Evolutionary conservation across 2,329 filamentous ascomycete genomes (phyloP), one percentile per base, ranked within the genome.

Genomic region (Aspergillus sp.): DNA sequence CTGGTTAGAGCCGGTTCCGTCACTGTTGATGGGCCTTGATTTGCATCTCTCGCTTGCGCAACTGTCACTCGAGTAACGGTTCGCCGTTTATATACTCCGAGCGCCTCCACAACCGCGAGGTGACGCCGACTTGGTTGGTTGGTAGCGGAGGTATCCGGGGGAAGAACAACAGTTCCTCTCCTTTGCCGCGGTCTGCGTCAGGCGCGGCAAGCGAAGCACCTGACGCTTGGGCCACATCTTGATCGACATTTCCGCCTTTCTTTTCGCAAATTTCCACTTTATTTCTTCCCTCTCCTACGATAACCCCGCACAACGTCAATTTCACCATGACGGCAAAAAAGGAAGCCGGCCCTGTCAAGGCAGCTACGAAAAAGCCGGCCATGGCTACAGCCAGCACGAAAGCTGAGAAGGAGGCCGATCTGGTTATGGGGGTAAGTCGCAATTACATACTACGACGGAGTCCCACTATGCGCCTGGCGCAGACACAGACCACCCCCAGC

Each of bases 351-450:
- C 57, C 53, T 39, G 32, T 19, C n/a, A 71, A 69, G 68, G 56
- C 43, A 5, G 15, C 60, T 17, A 13, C 32, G 17, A 64, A 67
- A 51, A 64, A 66, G 58, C 55, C 60, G 23, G 61, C 57, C 45
- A 65, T 64, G 67, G 65, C 69, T 48, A 60, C 43, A 4, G 41
- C 55, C 43, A 57, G 52, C 21, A 67, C 66, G 23, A 73, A 77
- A 65, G 65, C 68, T 54, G 76, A 77, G 65, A 76, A 72, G 47
- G 79, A 81, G 60, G 82, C 84, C 59, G 81, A 81, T 63, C 71
- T 82, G 61, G 82, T 85, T 58, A 85, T 85, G 82, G 79, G 76
- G 54, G 82, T 84, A 75, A 67, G 80, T 77, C 17, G 25, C 53
- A 12, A 45, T 36, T 25, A 17, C 53, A 12, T 19, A n/a, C 25